These are phyloP conservation scores for Botrytis deweyae DNA, from an alignment of 2,329 filamentous ascomycete species.

Conservation along the genomic window DNA sequence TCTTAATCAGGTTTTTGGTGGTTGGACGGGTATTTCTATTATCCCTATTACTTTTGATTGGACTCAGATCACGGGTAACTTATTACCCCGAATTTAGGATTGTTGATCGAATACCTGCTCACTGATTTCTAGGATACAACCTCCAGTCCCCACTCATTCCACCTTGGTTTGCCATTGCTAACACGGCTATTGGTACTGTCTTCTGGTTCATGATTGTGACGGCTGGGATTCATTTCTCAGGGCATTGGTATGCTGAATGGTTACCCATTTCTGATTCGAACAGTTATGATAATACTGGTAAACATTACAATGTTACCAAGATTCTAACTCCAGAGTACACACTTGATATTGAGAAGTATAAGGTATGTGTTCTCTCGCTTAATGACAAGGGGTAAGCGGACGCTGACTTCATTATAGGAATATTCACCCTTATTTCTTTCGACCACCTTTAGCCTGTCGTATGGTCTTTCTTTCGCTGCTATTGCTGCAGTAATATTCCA, in stretches of 20 bases:
- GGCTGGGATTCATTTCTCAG: constrained; percentile 63
- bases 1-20: constrained; percentile 72
- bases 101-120: constrained; percentile 33
- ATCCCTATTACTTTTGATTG: constrained; percentile 70
- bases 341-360: constrained; percentile 63
- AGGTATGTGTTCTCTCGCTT: constrained; percentile 63
- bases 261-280: constrained; percentile 60
- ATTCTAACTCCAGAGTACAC: constrained; percentile 68
- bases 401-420: constrained; percentile 55
- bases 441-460: constrained; percentile 68
- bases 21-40: constrained; percentile 62
- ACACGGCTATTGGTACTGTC: constrained; percentile 67
- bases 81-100: constrained; percentile 40
- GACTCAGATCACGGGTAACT: constrained; percentile 23
- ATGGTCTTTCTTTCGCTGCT: constrained; percentile 71
- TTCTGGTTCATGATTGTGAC: constrained; percentile 61
- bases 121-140: background rate
- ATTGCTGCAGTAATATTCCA: constrained; percentile 68
- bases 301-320: constrained; percentile 57
- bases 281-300: constrained; percentile 63
- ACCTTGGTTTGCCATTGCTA: constrained; percentile 71
- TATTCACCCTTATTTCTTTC: constrained; percentile 73
- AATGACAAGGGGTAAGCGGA: constrained; percentile 45
- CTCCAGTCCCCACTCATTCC: constrained; percentile 55
- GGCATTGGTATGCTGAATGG: constrained; percentile 64